Conservation (phyloP, 345 rosid genomes). For the Eucalyptus shirleyi region DNA sequence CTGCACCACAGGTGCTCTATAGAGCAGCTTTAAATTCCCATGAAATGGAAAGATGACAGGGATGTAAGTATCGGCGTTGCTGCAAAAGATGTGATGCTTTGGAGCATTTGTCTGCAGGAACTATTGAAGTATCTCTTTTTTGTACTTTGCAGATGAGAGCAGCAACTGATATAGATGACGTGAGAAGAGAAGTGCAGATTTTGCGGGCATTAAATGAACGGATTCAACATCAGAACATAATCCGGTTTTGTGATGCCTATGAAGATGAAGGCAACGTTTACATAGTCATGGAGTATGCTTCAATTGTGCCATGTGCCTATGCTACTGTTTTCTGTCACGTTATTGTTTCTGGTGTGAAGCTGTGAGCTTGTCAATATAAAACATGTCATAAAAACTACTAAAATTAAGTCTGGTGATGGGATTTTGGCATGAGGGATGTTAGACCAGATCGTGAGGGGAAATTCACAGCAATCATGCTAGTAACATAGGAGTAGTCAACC, state of each 20-base stretch:
- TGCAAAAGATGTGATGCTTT: neutral
- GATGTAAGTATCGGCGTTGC: neutral
- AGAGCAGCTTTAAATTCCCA: neutral
- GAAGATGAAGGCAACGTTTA: conserved; percentile 80
- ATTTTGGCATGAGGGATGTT: neutral
- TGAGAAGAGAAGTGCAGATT: conserved; percentile 84
- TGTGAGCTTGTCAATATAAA: neutral
- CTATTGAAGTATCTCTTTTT: neutral
- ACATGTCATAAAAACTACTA: neutral
- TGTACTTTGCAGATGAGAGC: conserved; percentile 58
- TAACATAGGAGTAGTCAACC: neutral
- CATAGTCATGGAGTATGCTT: conserved; percentile 74
- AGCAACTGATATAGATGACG: conserved; percentile 67
- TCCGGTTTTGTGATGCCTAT: conserved; percentile 61
- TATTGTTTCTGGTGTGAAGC: neutral
- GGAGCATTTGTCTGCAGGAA: neutral
- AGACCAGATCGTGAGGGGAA: neutral
- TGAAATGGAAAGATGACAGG: neutral
- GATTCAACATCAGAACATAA: conserved; percentile 41
- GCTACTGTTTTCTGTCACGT: neutral
- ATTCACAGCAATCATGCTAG: neutral
- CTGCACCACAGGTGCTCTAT: neutral
- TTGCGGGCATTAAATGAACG: conserved; percentile 44
- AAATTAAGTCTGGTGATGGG: neutral
- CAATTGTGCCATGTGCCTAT: neutral